Evolutionary conservation across 2,329 filamentous ascomycete genomes (phyloP).

Genomic region (Colletotrichum lupini): DNA sequence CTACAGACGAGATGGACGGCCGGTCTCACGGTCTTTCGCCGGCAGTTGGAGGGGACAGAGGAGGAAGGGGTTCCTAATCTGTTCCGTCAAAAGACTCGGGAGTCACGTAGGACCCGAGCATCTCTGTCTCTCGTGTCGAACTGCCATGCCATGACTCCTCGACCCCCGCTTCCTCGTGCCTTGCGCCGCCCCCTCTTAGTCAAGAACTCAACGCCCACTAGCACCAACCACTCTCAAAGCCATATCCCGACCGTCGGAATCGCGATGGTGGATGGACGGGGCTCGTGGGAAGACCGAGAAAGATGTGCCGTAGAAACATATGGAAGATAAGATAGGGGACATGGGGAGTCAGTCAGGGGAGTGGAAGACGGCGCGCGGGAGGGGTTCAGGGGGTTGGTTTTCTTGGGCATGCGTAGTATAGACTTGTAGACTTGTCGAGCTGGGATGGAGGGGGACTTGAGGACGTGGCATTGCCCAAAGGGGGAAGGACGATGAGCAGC

Average conservation of each 20-base stretch:
- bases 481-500: not conserved
- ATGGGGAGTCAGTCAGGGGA: not conserved
- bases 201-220: not conserved
- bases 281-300: not conserved
- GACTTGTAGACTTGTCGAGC: not conserved
- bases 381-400: not conserved
- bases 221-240: not conserved
- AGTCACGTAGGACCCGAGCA: not conserved
- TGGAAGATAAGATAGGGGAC: not conserved
- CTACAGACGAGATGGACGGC: not conserved
- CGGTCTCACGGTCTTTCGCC: too few relatives aligned
- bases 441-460: not conserved
- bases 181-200: not conserved
- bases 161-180: not conserved
- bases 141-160: constrained; percentile 6
- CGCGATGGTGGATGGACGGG: not conserved
- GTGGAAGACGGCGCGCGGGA: not conserved
- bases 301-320: constrained; percentile 9
- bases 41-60: too few relatives aligned
- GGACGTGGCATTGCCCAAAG: not conserved
- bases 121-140: not conserved
- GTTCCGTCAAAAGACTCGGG: not conserved
- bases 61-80: not conserved
- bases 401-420: not conserved
- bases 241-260: constrained; percentile 9